These are phyloP conservation scores for Apiotrichum gamsii DNA, from an alignment of 1,284 basidiomycete species.

Conservation along the genomic window DNA sequence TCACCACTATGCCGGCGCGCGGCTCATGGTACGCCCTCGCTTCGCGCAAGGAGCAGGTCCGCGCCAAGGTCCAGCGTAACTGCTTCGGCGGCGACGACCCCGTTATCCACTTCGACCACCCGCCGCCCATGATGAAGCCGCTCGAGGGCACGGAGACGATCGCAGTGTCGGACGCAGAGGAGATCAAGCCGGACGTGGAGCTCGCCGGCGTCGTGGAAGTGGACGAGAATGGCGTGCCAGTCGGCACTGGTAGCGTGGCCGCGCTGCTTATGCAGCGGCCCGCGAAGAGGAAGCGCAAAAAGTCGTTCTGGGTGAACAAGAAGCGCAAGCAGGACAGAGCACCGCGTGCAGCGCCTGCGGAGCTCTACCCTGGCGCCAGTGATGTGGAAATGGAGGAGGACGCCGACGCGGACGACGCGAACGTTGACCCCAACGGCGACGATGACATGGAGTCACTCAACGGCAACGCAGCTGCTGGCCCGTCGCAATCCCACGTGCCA, in stretches of 20 bases:
- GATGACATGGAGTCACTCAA: neutral
- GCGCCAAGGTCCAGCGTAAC: conserved; percentile 16
- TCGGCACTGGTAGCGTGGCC: no score
- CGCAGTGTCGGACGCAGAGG: neutral
- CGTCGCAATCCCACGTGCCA: no score
- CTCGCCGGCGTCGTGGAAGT: neutral
- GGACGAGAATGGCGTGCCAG: neutral
- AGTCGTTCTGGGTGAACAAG: neutral
- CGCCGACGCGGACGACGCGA: neutral
- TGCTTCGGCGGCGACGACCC: conserved; percentile 26
- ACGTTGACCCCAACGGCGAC: neutral
- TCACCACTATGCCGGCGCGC: conserved; percentile 21
- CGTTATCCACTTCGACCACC: conserved; percentile 25
- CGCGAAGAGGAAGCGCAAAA: neutral
- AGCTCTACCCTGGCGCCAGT: no score
- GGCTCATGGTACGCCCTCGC: conserved; percentile 12
- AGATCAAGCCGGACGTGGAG: no score
- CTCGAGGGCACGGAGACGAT: neutral
- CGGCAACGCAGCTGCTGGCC: neutral
- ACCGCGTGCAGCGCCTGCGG: no score
- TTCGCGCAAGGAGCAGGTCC: conserved; percentile 14
- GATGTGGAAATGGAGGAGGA: no score
- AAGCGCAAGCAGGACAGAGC: no score
- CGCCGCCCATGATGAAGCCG: conserved; percentile 26
- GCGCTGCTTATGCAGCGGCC: no score